These are phyloP conservation scores for Phylloporus scabripes DNA, from an alignment of 768 basidiomycete genomes.

Conservation along the genomic window DNA sequence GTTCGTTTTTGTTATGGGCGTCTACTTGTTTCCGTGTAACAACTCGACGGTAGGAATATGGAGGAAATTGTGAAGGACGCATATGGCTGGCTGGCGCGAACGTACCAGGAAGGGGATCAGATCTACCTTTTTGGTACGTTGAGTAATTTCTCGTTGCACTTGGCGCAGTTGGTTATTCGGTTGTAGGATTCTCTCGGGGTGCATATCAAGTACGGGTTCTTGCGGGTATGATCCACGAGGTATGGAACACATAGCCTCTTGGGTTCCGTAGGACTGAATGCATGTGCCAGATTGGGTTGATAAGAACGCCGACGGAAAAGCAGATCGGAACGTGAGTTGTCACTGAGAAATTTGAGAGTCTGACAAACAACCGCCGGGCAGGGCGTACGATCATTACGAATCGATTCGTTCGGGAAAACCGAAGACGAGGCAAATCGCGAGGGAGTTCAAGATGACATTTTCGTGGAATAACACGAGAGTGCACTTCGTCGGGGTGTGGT, in stretches of 20 bases:
- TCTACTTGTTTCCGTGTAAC: not conserved
- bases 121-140: conserved; percentile 37
- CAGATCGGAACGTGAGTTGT: conserved; percentile 28
- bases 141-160: too few species aligned
- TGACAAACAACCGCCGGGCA: not conserved
- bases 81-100: conserved; percentile 2
- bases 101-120: conserved; percentile 3
- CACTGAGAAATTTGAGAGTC: too few species aligned
- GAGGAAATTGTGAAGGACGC: conserved; percentile 3
- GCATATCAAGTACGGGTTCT: conserved; percentile 37
- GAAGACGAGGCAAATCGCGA: conserved; percentile 16
- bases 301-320: conserved; percentile 27
- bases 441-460: conserved; percentile 42
- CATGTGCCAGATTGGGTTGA: conserved; percentile 28
- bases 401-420: conserved; percentile 14
- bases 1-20: conserved; percentile 19
- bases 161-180: not conserved
- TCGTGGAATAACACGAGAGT: conserved; percentile 38
- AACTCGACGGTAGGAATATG: conserved; percentile 3
- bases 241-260: not conserved
- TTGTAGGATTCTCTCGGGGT: conserved; percentile 38
- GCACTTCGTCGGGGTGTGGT: conserved; percentile 53
- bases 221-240: conserved; percentile 36
- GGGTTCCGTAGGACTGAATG: not conserved
- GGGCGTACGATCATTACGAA: conserved; percentile 19